Base-by-base conservation (phyloP, 2,329 filamentous ascomycete species). In the Penicillium sp. region DNA sequence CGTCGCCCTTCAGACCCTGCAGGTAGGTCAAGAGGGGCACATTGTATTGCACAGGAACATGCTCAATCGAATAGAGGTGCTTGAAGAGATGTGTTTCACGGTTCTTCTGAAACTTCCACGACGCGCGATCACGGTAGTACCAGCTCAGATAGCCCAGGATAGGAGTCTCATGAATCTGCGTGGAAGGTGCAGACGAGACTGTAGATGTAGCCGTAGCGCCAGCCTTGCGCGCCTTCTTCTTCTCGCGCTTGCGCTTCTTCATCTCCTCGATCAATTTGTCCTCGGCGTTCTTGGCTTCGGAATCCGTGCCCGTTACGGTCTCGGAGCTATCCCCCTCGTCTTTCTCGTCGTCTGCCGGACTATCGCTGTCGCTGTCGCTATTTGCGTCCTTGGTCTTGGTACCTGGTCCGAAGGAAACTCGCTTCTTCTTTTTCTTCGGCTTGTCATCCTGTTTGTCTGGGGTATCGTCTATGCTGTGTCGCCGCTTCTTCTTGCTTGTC, bases 81-180 rank as follows among this genome's bases (percentile, higher is more conserved):
- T 95, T 94, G 72, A 97, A 85, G 12, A 97, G 82, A 67, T 91
- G 86, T 55, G 88, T 91, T 76, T 97, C 93, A 72, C 92, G 87
- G 68, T 92, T 93, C 79, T 97, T 97, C 81, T 96, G 96, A 81
- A 97, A 98, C 76, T 96, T 97, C 94, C 94, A 98, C 67, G 82
- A 82, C 10, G 83, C 80, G 59, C 87, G 87, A 61, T 87, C 84
- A 57, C 83, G 84, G 76, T 90, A 83, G 83, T 92, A 96, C 72
- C 88, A 86, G 49, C 83, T 83, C 47, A 97, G 84, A 73, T 97
- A 97, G 55, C 86, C 82, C 15, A 96, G 82, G 59, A 92, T 88
- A 14, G 88, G 84, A 6, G 72, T 66, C 48, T 75, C 73, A 57
- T 74, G 69, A 49, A 68, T 57, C 37, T 70, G 53, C 10, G 57